Evolutionary conservation across 2,329 filamentous ascomycete species (phyloP), one percentile per base, ranked within the genome.

Genomic region (Emericellopsis atlantica): DNA sequence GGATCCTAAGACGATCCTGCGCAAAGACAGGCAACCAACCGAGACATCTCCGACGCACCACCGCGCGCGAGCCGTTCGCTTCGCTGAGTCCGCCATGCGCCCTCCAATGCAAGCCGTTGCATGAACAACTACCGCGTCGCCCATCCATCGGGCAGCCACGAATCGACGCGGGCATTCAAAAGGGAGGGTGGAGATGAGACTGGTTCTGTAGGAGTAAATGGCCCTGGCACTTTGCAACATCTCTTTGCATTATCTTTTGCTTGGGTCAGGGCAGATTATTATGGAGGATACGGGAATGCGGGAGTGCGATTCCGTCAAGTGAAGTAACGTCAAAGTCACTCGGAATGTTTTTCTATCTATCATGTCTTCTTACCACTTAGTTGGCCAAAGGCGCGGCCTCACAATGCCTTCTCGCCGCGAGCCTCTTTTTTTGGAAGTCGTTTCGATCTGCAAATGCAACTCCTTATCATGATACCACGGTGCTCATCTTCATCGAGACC

Each of bases 1-100:
- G 44, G 55, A 64, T 57, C 56, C 54, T 45, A 67, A 64, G 53
- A 59, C 65, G 55, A 63, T 63, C 49, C 57, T 62, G 47, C 64
- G 60, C 55, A 66, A 64, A 51, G 58, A 57, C 57, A 63, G 53
- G 54, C 53, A 59, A 50, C 50, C 51, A 45, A 51, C 50, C 51
- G 54, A 46, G 47, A 55, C 58, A 49, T 49, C 59, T 46, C 56
- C 54, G 38, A 55, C 55, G 45, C 60, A 61, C 49, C 52, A 56
- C 48, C 61, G 60, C 48, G 44, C 56, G 47, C 57, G 60, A 50
- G 58, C 54, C 47, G 63, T 66, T 40, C 64, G 61, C 46, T 66
- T 66, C 45, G 61, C 54, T 48, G 64, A 66, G 42, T 7, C 26
- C 26, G 57, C 55, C 45, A 50, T 56, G 45, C 60, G 58, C 47